Conservation (phyloP, 176 grass and related monocot species). For the Olyra latifolia region DNA sequence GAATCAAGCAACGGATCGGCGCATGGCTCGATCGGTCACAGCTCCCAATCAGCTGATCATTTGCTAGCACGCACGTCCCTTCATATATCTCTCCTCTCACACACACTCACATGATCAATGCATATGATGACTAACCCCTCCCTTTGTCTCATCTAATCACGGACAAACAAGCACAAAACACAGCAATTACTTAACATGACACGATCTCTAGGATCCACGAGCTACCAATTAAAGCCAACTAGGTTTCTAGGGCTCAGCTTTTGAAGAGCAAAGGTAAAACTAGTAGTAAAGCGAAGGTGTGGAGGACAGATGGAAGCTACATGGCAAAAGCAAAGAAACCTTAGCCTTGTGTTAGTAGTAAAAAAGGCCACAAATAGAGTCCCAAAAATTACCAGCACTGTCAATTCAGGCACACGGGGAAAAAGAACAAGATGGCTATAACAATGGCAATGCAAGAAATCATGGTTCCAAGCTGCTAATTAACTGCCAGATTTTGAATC, state of each 20-base stretch:
- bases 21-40: constrained; percentile 35
- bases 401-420: neutral
- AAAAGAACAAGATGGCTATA: neutral
- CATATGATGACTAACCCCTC: constrained; percentile 32
- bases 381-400: neutral
- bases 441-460: constrained; percentile 34
- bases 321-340: constrained; percentile 25
- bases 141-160: neutral
- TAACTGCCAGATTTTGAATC: constrained; percentile 47
- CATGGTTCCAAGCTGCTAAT: constrained; percentile 42
- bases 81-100: neutral
- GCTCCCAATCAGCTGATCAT: constrained; percentile 38
- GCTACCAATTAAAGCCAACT: constrained; percentile 49
- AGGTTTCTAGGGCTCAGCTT: constrained; percentile 70
- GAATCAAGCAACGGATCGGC: constrained; percentile 53
- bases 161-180: neutral
- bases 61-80: neutral
- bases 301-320: constrained; percentile 39
- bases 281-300: constrained; percentile 47
- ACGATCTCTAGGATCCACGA: constrained; percentile 43
- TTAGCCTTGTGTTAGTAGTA: neutral
- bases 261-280: constrained; percentile 52
- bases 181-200: constrained; percentile 10
- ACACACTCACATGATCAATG: constrained; percentile 20
- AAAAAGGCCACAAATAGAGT: neutral